These are phyloP conservation scores for Picea mariana DNA, from an alignment of 83 land plant genomes.

Conservation along the genomic window DNA sequence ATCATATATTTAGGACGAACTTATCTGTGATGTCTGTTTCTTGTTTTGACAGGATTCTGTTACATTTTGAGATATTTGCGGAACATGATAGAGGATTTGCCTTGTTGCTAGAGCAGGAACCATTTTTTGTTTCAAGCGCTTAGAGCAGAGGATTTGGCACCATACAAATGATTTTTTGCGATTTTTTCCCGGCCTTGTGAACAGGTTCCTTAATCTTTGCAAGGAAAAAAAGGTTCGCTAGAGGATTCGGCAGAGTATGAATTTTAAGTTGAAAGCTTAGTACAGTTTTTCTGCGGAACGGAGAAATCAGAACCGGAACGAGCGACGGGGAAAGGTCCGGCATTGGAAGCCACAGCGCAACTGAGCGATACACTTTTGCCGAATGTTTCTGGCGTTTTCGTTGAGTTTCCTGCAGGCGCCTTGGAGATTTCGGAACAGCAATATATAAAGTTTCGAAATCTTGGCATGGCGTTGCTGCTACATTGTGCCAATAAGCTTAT, in stretches of 20 bases:
- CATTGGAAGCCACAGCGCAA: not conserved
- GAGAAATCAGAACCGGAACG: no score
- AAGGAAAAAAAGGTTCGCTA: no score
- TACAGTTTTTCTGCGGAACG: not conserved
- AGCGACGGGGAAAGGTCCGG: not conserved
- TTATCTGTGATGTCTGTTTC: not conserved
- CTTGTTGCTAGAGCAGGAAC: not conserved
- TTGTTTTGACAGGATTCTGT: not conserved
- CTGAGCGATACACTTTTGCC: not conserved
- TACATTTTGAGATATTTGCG: not conserved
- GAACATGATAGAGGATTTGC: not conserved
- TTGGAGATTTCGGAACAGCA: not conserved
- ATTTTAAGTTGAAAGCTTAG: no score
- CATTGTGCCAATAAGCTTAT: not conserved
- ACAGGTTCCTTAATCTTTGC: no score
- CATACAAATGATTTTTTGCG: not conserved
- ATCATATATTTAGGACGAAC: not conserved
- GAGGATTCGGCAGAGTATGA: no score
- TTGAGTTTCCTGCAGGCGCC: not conserved
- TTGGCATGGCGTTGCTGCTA: not conserved
- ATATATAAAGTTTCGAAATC: not conserved
- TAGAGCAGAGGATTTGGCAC: not conserved
- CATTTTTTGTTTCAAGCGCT: not conserved
- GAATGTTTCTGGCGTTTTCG: not conserved
- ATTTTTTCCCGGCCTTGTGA: no score